These are phyloP conservation scores for Pseudogymnoascus sp. DNA, from an alignment of 2,329 filamentous ascomycete species.

Conservation along the genomic window DNA sequence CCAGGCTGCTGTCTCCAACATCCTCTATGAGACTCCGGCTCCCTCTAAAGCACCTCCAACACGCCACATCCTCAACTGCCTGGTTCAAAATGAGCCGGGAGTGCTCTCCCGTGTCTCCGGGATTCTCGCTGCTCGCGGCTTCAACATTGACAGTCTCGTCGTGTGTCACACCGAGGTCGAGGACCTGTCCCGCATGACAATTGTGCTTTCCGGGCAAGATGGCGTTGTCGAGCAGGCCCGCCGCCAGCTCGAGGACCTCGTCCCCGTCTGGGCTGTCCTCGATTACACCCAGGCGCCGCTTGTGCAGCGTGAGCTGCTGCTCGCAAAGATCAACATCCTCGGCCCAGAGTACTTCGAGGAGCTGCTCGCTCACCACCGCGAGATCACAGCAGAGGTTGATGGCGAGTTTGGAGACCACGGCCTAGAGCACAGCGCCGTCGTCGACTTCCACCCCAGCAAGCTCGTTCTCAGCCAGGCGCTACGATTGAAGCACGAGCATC, in stretches of 20 bases:
- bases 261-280: constrained; percentile 95
- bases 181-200: constrained; percentile 96
- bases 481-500: constrained; percentile 93
- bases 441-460: constrained; percentile 82
- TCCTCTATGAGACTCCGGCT: constrained; percentile 94
- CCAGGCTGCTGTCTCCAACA: constrained; percentile 91
- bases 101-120: constrained; percentile 94
- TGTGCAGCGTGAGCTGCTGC: constrained; percentile 88
- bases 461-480: constrained; percentile 81
- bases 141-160: constrained; percentile 98
- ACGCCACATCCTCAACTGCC: constrained; percentile 92
- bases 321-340: constrained; percentile 94
- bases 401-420: constrained; percentile 32
- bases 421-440: constrained; percentile 17
- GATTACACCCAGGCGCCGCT: constrained; percentile 91
- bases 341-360: constrained; percentile 98
- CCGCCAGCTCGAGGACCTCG: constrained; percentile 88
- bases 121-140: constrained; percentile 88
- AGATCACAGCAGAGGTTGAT: constrained; percentile 58
- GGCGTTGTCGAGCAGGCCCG: constrained; percentile 96
- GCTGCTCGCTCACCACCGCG: constrained; percentile 86
- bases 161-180: constrained; percentile 97
- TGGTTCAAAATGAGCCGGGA: constrained; percentile 98
- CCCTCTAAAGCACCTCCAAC: constrained; percentile 78
- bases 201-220: constrained; percentile 91